Conservation (phyloP, 805 yeast species). For the Yarrowia sp. region DNA sequence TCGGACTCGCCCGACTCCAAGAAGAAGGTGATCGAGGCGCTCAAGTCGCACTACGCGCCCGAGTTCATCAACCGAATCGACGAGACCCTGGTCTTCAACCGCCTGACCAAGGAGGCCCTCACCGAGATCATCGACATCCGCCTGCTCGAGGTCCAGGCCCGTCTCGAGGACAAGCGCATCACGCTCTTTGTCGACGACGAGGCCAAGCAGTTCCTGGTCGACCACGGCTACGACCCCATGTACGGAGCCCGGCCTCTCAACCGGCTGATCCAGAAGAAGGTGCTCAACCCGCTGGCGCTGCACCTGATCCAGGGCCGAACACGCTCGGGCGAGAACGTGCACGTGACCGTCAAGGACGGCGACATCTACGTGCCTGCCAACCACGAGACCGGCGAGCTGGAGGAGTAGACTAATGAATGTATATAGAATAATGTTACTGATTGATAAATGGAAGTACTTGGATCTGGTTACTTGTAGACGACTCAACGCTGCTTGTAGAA, state of each 20-base stretch:
- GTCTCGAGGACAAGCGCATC: conserved; percentile 78
- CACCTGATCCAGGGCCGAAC: conserved; percentile 77
- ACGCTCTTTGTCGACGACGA: conserved; percentile 51
- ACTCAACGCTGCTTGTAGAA: too few species aligned
- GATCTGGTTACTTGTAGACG: too few species aligned
- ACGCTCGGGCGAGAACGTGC: conserved; percentile 54
- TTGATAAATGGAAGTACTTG: background rate
- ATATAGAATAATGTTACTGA: background rate
- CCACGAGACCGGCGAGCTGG: conserved; percentile 32
- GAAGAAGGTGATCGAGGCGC: conserved; percentile 58
- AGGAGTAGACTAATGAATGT: background rate
- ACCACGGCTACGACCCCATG: conserved; percentile 82
- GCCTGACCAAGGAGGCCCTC: conserved; percentile 74
- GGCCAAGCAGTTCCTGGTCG: conserved; percentile 76
- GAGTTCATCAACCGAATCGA: conserved; percentile 94
- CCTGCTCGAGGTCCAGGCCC: conserved; percentile 72
- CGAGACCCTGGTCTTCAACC: conserved; percentile 89
- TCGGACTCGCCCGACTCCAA: conserved; percentile 59
- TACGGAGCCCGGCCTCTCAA: conserved; percentile 97
- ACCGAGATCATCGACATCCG: conserved; percentile 82
- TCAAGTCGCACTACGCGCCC: conserved; percentile 80
- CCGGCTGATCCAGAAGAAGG: conserved; percentile 75
- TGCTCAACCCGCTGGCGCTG: conserved; percentile 88
- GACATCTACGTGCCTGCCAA: conserved; percentile 49
- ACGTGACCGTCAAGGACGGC: conserved; percentile 48